Percentiles rank a stretch among this genome's conserved stretches.
Conservation (phyloP, 1,284 basidiomycete genomes). For the Ustilago vetiveriae region DNA sequence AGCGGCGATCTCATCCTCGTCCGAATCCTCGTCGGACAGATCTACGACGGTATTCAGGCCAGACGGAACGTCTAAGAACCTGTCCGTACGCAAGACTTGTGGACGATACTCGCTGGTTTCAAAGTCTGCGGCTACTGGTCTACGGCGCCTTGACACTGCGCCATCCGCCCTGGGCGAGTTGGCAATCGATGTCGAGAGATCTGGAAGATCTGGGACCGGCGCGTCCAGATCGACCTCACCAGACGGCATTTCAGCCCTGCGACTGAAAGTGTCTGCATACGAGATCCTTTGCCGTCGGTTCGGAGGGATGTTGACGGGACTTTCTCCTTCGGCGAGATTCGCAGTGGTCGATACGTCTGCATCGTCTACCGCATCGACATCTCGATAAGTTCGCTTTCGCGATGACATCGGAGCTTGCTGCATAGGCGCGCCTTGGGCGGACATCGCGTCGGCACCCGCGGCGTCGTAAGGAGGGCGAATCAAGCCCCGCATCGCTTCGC, state of each 20-base stretch:
- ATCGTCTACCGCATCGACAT: slow-evolving; percentile 31
- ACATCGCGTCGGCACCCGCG: neutral
- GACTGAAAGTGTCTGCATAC: slow-evolving; percentile 40
- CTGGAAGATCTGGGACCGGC: slow-evolving; percentile 24
- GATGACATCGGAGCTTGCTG: slow-evolving; percentile 4
- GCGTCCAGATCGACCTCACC: slow-evolving; percentile 41
- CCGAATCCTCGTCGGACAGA: slow-evolving; percentile 39
- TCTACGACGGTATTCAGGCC: slow-evolving; percentile 43
- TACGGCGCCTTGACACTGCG: slow-evolving; percentile 7
- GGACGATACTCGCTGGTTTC: slow-evolving; percentile 22
- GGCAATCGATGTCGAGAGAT: neutral
- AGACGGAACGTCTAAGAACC: slow-evolving; percentile 35
- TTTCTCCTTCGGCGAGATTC: slow-evolving; percentile 10
- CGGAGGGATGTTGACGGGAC: neutral
- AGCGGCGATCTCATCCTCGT: slow-evolving; percentile 13
- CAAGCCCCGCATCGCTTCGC: slow-evolving; percentile 21
- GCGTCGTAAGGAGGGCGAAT: slow-evolving; percentile 8
- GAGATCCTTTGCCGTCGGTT: slow-evolving; percentile 38
- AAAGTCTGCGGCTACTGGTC: slow-evolving; percentile 31
- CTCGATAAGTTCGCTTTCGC: slow-evolving; percentile 35
- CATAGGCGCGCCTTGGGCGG: neutral
- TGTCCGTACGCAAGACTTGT: slow-evolving; percentile 1
- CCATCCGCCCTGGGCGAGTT: neutral
- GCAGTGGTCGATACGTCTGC: neutral
- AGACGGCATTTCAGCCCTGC: slow-evolving; percentile 14